Conservation (phyloP, 1,284 basidiomycete species). For the Microbotryomycetes sp. region DNA sequence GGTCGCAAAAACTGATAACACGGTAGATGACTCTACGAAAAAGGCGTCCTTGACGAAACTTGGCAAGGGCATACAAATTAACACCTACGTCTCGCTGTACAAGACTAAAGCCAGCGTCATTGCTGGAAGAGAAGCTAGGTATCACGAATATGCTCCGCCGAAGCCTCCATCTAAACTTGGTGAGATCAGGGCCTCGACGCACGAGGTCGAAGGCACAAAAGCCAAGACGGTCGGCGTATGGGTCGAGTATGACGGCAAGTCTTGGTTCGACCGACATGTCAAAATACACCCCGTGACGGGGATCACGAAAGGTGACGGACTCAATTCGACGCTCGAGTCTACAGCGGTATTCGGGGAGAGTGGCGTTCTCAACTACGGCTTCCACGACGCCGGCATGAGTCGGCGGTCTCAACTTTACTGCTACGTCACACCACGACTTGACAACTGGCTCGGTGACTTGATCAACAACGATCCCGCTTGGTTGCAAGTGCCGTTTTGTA, state of each 20-base stretch:
- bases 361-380: conserved; percentile 11
- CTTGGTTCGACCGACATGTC: conserved; percentile 11
- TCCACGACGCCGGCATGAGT: conserved; percentile 7
- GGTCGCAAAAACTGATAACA: conserved; percentile 1
- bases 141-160: conserved; percentile 11
- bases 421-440: conserved; percentile 12
- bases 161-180: not conserved
- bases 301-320: conserved; percentile 12
- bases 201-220: conserved; percentile 10
- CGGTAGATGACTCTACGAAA: conserved; percentile 10
- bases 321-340: conserved; percentile 8
- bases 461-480: conserved; percentile 10
- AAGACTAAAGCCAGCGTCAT: conserved; percentile 2
- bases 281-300: conserved; percentile 18
- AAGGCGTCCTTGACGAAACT: not conserved
- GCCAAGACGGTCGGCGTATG: conserved; percentile 7
- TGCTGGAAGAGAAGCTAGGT: conserved; percentile 13
- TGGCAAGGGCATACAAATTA: conserved; percentile 16
- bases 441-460: conserved; percentile 20
- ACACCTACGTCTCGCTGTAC: conserved; percentile 4
- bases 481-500: conserved; percentile 16
- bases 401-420: conserved; percentile 13
- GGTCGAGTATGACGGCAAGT: conserved; percentile 2
- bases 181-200: not conserved
- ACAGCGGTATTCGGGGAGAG: conserved; percentile 4